These are phyloP conservation scores for Penicillium sp. DNA, from an alignment of 2,329 filamentous ascomycete genomes.

Conservation along the genomic window DNA sequence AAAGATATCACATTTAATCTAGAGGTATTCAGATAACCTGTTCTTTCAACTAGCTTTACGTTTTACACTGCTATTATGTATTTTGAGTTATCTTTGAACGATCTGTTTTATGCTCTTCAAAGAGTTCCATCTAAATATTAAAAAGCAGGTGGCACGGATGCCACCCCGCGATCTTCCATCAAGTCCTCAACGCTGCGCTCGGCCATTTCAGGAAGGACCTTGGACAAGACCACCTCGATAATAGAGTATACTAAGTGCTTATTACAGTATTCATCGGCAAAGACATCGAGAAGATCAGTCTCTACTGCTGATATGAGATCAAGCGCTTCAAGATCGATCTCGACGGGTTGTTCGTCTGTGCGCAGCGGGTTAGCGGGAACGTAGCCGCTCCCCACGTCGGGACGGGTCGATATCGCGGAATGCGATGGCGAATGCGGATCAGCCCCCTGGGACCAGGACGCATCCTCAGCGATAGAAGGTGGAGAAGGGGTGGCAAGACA, in stretches of 20 bases:
- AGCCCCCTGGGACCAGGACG: conserved; percentile 4
- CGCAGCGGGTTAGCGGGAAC: conserved; percentile 9
- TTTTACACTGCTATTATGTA: no score
- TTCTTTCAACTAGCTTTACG: no score
- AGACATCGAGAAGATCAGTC: conserved; percentile 66
- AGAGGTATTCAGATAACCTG: no score
- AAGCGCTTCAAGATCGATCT: conserved; percentile 47
- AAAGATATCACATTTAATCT: no score
- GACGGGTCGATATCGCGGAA: background rate
- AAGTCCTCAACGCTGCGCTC: conserved; percentile 71
- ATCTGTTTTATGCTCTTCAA: no score
- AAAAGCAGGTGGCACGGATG: conserved; percentile 18
- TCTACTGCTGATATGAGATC: conserved; percentile 62
- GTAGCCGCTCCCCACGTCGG: conserved; percentile 1
- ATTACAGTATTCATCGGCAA: conserved; percentile 85
- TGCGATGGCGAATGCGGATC: conserved; percentile 4
- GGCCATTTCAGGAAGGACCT: conserved; percentile 79
- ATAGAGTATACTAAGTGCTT: conserved; percentile 84
- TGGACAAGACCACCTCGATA: conserved; percentile 78
- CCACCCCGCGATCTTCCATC: conserved; percentile 67
- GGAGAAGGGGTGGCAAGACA: conserved; percentile 20
- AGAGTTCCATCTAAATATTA: background rate
- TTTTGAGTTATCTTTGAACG: no score
- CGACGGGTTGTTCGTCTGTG: conserved; percentile 18
- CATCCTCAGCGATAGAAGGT: conserved; percentile 8